Percentiles rank a stretch among this genome's conserved stretches.
These are phyloP conservation scores for Melaleuca alternifolia DNA, from an alignment of 345 rosid species.

Conservation along the genomic window DNA sequence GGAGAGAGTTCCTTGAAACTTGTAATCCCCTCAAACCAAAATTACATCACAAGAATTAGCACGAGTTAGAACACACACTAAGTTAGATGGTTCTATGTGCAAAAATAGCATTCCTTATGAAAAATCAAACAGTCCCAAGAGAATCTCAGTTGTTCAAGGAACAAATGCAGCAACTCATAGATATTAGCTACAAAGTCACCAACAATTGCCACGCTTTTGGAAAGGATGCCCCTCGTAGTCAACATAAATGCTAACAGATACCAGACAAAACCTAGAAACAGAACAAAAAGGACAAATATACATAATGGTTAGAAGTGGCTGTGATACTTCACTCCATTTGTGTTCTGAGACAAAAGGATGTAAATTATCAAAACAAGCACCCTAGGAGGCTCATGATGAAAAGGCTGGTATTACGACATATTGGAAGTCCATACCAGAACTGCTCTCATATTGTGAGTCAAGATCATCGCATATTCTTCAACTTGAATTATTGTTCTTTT, in stretches of 20 bases:
- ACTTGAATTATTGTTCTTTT: not conserved
- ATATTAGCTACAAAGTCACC: not conserved
- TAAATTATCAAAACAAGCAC: not conserved
- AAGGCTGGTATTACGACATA: not conserved
- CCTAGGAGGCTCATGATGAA: not conserved
- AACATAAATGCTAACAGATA: not conserved
- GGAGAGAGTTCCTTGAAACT: not conserved
- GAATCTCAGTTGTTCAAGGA: not conserved
- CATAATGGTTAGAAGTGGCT: not conserved
- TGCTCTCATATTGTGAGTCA: not conserved
- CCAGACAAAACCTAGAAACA: not conserved
- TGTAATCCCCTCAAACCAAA: not conserved
- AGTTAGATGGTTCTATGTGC: not conserved
- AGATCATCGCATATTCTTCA: not conserved
- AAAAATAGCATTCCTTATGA: not conserved
- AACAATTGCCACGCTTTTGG: not conserved
- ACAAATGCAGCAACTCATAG: not conserved
- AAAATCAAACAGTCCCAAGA: not conserved
- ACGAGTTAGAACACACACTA: not conserved
- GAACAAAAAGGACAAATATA: not conserved
- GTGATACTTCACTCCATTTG: not conserved
- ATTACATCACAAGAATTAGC: not conserved
- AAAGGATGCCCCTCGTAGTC: not conserved
- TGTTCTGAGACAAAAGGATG: not conserved
- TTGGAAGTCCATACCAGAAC: not conserved